phyloP scores from a whole-genome alignment of 306 rosid species.

The Acacia melanoxylon region DNA sequence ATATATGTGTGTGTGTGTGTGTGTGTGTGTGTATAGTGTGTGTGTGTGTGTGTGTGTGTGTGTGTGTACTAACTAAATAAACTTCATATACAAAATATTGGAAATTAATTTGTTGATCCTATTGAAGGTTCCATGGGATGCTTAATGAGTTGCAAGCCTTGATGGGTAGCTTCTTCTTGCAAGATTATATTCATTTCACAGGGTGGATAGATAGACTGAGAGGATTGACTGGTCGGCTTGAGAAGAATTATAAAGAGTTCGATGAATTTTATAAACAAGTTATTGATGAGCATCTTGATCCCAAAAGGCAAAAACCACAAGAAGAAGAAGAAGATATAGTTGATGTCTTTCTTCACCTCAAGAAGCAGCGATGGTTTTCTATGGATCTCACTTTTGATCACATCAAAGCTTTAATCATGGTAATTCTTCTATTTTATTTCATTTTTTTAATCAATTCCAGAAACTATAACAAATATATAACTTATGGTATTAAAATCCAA shows the following conservation, averaged over 20 bases:
- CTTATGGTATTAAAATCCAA: neutral
- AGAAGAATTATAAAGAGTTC: neutral
- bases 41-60: no score
- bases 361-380: neutral
- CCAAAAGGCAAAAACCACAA: neutral
- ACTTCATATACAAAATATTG: no score
- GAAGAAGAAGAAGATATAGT: slow-evolving; percentile 19
- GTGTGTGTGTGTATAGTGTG: no score
- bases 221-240: slow-evolving; percentile 6
- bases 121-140: slow-evolving; percentile 3
- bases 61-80: no score
- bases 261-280: slow-evolving; percentile 20
- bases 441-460: neutral
- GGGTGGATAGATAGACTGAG: slow-evolving; percentile 25
- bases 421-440: neutral
- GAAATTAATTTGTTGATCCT: neutral
- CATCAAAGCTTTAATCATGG: slow-evolving; percentile 1
- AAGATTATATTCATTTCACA: slow-evolving; percentile 22
- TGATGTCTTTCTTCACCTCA: slow-evolving; percentile 11
- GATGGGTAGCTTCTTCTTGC: slow-evolving; percentile 3
- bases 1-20: no score
- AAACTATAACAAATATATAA: neutral
- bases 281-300: slow-evolving; percentile 7
- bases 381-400: slow-evolving; percentile 16
- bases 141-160: slow-evolving; percentile 5